Evolutionary conservation across 176 grass and related monocot genomes (phyloP).

Genomic region (Poa annua): DNA sequence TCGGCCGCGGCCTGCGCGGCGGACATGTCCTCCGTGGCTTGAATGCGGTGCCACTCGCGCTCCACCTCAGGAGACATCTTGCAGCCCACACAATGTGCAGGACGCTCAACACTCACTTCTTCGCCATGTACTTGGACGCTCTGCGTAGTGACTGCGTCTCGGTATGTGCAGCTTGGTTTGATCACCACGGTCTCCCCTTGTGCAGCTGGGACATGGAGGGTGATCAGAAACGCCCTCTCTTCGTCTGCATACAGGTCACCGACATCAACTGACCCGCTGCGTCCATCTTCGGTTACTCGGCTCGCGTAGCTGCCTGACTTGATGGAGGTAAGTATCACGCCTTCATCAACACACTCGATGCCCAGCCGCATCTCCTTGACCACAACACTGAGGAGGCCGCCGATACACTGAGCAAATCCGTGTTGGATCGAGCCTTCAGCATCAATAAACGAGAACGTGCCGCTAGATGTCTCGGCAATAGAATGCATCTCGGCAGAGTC

Average conservation of each 20-base stretch:
- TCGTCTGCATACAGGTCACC: constrained; percentile 93
- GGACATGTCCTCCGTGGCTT: constrained; percentile 74
- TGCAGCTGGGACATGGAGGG: constrained; percentile 46
- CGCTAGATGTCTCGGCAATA: constrained; percentile 63
- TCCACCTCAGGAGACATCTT: constrained; percentile 69
- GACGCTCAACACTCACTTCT: constrained; percentile 58
- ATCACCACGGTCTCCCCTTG: constrained; percentile 55
- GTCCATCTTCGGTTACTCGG: constrained; percentile 47
- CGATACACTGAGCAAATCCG: constrained; percentile 93
- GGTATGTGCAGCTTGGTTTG: constrained; percentile 58
- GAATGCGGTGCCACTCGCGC: constrained; percentile 75
- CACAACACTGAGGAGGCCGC: constrained; percentile 85
- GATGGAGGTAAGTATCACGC: constrained; percentile 61
- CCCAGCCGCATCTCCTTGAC: constrained; percentile 60
- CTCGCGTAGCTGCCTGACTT: constrained; percentile 77
- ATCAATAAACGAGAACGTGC: constrained; percentile 94
- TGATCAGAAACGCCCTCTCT: constrained; percentile 80
- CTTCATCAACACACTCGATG: constrained; percentile 60
- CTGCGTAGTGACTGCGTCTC: constrained; percentile 54
- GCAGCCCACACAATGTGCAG: constrained; percentile 33
- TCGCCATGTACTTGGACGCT: constrained; percentile 49
- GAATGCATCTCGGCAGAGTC: constrained; percentile 80
- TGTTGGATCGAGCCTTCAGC: constrained; percentile 73
- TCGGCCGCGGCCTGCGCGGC: constrained; percentile 68
- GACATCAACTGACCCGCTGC: constrained; percentile 64